A percentile compares a stretch with the other conserved stretches of the same genome.
These are phyloP conservation scores for Berberis vulgaris DNA, from an alignment of 164 flowering plant genomes.

Conservation along the genomic window DNA sequence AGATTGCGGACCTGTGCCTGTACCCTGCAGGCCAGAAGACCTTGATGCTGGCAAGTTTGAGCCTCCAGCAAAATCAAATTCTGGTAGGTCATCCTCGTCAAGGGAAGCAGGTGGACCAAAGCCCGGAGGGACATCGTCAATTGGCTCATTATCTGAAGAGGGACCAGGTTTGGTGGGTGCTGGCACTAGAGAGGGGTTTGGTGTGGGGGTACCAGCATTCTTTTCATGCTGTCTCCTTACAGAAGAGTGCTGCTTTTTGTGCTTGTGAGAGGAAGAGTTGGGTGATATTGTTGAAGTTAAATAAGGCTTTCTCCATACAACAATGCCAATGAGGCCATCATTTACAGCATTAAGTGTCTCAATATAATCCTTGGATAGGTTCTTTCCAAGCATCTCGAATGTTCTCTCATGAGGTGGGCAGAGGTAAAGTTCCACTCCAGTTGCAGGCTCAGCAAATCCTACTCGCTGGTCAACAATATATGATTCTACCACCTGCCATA, in stretches of 20 bases:
- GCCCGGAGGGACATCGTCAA: slow-evolving; percentile 93
- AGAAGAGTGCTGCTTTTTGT: slow-evolving; percentile 36
- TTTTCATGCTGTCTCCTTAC: slow-evolving; percentile 45
- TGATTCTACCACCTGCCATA: slow-evolving; percentile 59
- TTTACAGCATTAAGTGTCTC: slow-evolving; percentile 43
- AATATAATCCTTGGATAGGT: slow-evolving; percentile 44
- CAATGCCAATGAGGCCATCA: slow-evolving; percentile 81
- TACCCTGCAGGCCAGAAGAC: slow-evolving; percentile 6
- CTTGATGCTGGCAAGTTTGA: slow-evolving; percentile 14
- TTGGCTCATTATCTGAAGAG: slow-evolving; percentile 33
- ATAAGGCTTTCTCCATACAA: slow-evolving; percentile 83
- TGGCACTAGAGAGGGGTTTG: slow-evolving; percentile 9
- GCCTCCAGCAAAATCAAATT: slow-evolving; percentile 62
- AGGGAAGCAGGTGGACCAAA: slow-evolving; percentile 59
- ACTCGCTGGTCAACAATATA: slow-evolving; percentile 72
- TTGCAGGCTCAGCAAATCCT: slow-evolving; percentile 79
- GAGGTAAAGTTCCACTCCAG: slow-evolving; percentile 73
- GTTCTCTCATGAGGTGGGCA: slow-evolving; percentile 60
- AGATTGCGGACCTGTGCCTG: neutral
- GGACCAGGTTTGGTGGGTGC: slow-evolving; percentile 13
- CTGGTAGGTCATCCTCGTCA: slow-evolving; percentile 94
- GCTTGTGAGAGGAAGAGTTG: slow-evolving; percentile 51
- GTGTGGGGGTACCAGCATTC: slow-evolving; percentile 16
- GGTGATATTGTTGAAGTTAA: slow-evolving; percentile 53
- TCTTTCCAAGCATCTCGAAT: slow-evolving; percentile 49